A percentile compares a stretch with the other conserved stretches of the same genome.
phyloP scores from a whole-genome alignment of 2,329 filamentous ascomycete genomes.

The Pseudocercospora vitis region DNA sequence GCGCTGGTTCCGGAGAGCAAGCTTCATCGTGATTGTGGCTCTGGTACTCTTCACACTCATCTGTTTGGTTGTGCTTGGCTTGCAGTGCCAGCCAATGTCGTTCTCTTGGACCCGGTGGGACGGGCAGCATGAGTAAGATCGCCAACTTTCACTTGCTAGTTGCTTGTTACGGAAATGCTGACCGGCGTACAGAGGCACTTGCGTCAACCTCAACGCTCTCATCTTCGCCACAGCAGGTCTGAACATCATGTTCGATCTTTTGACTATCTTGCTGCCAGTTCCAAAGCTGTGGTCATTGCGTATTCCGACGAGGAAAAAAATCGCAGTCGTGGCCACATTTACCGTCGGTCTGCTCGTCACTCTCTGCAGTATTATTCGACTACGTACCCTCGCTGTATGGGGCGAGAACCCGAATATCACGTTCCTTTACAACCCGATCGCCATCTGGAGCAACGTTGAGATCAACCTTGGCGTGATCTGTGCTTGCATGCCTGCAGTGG shows the following conservation, averaged over 20 bases:
- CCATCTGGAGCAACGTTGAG: constrained; percentile 27
- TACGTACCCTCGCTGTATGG: constrained; percentile 21
- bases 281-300: constrained; percentile 21
- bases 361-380: constrained; percentile 26
- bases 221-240: constrained; percentile 23
- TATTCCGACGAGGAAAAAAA: constrained; percentile 26
- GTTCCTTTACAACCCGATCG: constrained; percentile 26
- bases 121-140: constrained; percentile 16
- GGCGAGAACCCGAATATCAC: constrained; percentile 22
- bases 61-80: constrained; percentile 16
- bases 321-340: constrained; percentile 27
- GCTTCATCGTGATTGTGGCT: constrained; percentile 15
- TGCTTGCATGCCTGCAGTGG: constrained; percentile 29
- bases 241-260: constrained; percentile 28
- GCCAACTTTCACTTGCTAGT: too few relatives aligned
- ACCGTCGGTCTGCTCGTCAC: constrained; percentile 28
- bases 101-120: constrained; percentile 25
- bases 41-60: constrained; percentile 8
- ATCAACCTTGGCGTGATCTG: constrained; percentile 28
- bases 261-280: constrained; percentile 28
- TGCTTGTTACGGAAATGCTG: too few relatives aligned
- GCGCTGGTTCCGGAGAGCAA: constrained; percentile 20
- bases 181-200: constrained; percentile 20
- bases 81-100: constrained; percentile 20
- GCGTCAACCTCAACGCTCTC: constrained; percentile 24